Conservation (phyloP, 768 basidiomycete species). For the Leccinum boreale region DNA sequence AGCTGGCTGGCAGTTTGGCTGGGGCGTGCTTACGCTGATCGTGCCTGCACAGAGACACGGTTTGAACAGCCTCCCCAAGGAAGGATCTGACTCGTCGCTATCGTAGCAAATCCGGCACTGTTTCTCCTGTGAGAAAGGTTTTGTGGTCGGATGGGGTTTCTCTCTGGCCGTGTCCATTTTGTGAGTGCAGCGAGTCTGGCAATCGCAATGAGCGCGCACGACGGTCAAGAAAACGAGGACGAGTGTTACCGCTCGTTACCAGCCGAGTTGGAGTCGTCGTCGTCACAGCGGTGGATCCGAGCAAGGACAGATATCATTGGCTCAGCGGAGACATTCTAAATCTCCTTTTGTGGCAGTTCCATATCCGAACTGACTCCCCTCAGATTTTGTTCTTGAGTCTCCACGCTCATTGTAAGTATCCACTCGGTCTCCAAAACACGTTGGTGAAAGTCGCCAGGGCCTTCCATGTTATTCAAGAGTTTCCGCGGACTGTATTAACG, state of each 20-base stretch:
- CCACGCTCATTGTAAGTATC: neutral
- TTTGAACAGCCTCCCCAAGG: slow-evolving; percentile 72
- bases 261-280: neutral
- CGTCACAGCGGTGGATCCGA: slow-evolving; percentile 8
- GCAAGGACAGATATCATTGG: slow-evolving; percentile 7
- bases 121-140: slow-evolving; percentile 41
- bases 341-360: neutral
- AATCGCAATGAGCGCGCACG: neutral
- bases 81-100: slow-evolving; percentile 55
- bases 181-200: neutral
- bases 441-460: slow-evolving; percentile 1
- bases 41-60: slow-evolving; percentile 71
- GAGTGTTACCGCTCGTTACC: slow-evolving; percentile 3
- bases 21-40: slow-evolving; percentile 50
- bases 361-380: neutral
- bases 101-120: slow-evolving; percentile 87
- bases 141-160: neutral
- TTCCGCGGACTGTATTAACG: neutral
- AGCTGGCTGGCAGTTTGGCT: slow-evolving; percentile 1
- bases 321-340: neutral
- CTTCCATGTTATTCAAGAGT: neutral
- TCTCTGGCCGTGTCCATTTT: slow-evolving; percentile 17
- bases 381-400: neutral
- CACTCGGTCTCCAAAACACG: neutral
- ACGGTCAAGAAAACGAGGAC: neutral